Conservation (phyloP, 2,329 filamentous ascomycete species). For the Claviceps monticola region DNA sequence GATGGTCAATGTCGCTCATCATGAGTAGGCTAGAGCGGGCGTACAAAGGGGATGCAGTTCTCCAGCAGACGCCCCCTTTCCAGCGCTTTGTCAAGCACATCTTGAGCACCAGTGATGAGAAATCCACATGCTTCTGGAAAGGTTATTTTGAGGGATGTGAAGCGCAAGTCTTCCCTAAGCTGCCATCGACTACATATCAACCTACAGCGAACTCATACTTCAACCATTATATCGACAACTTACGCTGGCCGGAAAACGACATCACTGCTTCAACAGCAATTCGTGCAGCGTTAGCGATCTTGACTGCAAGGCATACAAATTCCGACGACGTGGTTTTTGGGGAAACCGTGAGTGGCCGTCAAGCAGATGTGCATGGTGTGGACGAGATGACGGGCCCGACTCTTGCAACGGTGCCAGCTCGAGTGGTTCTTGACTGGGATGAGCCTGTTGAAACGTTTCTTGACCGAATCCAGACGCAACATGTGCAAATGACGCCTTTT, state of each 20-base stretch:
- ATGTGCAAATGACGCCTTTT: conserved; percentile 12
- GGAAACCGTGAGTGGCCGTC: conserved; percentile 13
- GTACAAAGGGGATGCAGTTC: conserved; percentile 16
- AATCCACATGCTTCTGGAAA: conserved; percentile 27
- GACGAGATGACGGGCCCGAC: conserved; percentile 15
- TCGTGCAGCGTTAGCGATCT: conserved; percentile 17
- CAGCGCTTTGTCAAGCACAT: conserved; percentile 29
- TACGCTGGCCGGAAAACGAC: conserved; percentile 5
- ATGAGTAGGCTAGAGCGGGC: conserved; percentile 25
- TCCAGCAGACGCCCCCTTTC: conserved; percentile 16
- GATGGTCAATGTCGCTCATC: conserved; percentile 32
- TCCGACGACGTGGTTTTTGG: conserved; percentile 19
- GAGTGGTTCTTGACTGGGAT: conserved; percentile 7
- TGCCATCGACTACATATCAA: neutral
- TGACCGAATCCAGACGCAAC: conserved; percentile 11
- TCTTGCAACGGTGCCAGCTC: conserved; percentile 14
- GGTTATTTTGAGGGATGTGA: conserved; percentile 2
- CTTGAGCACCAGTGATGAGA: conserved; percentile 16
- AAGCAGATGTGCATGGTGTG: conserved; percentile 13
- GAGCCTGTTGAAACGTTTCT: conserved; percentile 5
- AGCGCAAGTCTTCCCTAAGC: neutral
- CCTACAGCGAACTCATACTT: conserved; percentile 2
- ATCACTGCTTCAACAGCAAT: conserved; percentile 12
- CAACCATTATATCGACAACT: neutral
- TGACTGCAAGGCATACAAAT: conserved; percentile 22